Evolutionary conservation across 331 rosid species (phyloP), one percentile per base, ranked within the genome.

Genomic region (Prunus yedoensis): DNA sequence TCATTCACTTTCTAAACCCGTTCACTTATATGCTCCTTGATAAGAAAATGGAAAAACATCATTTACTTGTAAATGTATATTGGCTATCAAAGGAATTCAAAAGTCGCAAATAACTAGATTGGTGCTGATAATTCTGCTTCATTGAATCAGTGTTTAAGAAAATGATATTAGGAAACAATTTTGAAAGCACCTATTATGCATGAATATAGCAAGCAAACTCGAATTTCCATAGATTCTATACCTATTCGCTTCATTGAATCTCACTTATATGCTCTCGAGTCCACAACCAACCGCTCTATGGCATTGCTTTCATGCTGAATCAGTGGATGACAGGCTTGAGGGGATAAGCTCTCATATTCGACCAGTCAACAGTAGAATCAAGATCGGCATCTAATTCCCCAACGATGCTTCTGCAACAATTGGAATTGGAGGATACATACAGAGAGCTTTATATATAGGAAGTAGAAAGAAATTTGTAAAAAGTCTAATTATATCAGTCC

Each of bases 301-400:
- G 25, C 41, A 13, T 58, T 10, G 18, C 35, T 23, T 47, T 62
- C 60, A 60, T 17, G 23, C 68, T 18, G 46, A 59, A 45, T 92
- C 87, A 92, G 77, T 92, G 97, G 75, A 90, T 90, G 77, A 92
- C 94, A 73, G 97, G 92, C 87, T 87, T 92, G 23, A 92, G 83
- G n/a, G 94, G 94, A 79, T 89, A 95, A 62, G 98, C 99, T 84
- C 93, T 89, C 80, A 87, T 90, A 61, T 88, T 82, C 4, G 97
- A 88, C 85, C 92, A 83, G 81, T 95, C 97, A 46, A 95, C 83
- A 64, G 74, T 88, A 8, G 97, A 85, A 85, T 95, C 99, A 69
- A 95, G 90, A 71, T 92, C 97, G 50, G 91, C 97, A 78, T 95
- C 99, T 20, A 95, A 75, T 86, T 95, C 99, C 79, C 98, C 99